Evolutionary conservation across 179 eudicot genomes (phyloP).

Genomic region (Nepenthes alata): DNA sequence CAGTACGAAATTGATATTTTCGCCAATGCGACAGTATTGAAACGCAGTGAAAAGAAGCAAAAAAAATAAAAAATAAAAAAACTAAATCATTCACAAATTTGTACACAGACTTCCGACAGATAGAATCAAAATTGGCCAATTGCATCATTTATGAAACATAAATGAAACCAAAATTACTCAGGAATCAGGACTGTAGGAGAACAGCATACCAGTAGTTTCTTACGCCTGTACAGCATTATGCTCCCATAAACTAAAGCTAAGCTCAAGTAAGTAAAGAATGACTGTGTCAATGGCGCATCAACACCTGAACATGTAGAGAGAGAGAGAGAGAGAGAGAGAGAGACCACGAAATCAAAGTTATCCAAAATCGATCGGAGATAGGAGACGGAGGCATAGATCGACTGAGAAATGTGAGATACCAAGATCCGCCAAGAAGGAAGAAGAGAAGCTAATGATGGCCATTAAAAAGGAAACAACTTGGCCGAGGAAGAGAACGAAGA

Average conservation of each 20-base stretch:
- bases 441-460: slow-evolving; percentile 39
- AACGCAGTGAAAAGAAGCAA: too few relatives aligned
- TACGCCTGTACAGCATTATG: slow-evolving; percentile 51
- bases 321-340: too few relatives aligned
- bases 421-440: slow-evolving; percentile 46
- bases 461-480: slow-evolving; percentile 51
- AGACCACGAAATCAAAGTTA: neutral
- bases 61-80: too few relatives aligned
- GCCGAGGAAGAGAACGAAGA: slow-evolving; percentile 42
- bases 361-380: neutral
- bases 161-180: too few relatives aligned
- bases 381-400: neutral
- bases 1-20: too few relatives aligned
- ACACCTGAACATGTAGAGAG: slow-evolving; percentile 30
- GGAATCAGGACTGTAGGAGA: too few relatives aligned
- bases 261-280: slow-evolving; percentile 51
- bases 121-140: too few relatives aligned
- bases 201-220: slow-evolving; percentile 38
- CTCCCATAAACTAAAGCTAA: slow-evolving; percentile 60
- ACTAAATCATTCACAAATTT: too few relatives aligned
- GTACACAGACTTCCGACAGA: too few relatives aligned
- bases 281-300: slow-evolving; percentile 57
- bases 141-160: too few relatives aligned
- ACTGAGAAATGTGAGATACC: slow-evolving; percentile 16
- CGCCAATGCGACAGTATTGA: neutral